Evolutionary conservation across 2,329 filamentous ascomycete genomes (phyloP).

Genomic region (Exophiala oligosperma): DNA sequence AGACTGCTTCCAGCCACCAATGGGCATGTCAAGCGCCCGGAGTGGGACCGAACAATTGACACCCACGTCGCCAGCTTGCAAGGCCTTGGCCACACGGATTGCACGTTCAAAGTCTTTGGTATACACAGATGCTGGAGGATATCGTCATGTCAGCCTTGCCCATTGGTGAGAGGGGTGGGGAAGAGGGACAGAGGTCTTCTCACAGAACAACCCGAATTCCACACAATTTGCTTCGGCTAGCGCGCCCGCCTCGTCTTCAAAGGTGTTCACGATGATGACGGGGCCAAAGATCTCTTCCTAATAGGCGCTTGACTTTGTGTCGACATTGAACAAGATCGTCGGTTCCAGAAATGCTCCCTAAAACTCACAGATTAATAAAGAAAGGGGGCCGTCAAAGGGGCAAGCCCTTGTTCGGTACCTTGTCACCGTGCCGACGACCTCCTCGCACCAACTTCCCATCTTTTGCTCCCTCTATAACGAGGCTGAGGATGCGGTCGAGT

Average conservation of each 20-base stretch:
- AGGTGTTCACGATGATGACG: constrained; percentile 39
- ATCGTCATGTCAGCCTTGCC: not conserved
- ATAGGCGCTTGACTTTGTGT: constrained; percentile 35
- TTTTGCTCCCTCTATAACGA: constrained; percentile 55
- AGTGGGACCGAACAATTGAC: constrained; percentile 48
- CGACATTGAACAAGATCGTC: constrained; percentile 7
- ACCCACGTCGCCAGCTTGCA: constrained; percentile 46
- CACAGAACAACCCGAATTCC: constrained; percentile 42
- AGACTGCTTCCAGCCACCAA: constrained; percentile 46
- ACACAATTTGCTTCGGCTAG: constrained; percentile 39
- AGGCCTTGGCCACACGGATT: constrained; percentile 39
- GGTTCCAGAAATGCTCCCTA: constrained; percentile 60
- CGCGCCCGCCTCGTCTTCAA: constrained; percentile 39
- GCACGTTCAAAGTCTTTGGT: constrained; percentile 41
- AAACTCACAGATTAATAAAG: no score
- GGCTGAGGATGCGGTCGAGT: constrained; percentile 57
- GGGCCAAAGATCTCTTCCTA: constrained; percentile 49
- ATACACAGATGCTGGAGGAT: constrained; percentile 37
- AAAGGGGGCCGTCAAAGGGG: no score
- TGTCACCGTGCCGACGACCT: constrained; percentile 41
- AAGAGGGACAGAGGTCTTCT: constrained; percentile 15
- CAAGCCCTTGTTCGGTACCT: constrained; percentile 47
- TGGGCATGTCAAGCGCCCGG: constrained; percentile 38
- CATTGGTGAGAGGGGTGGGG: not conserved
- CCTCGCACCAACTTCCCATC: constrained; percentile 54